phyloP scores from a whole-genome alignment of 2,329 filamentous ascomycete genomes.

The Penicillium sp. region DNA sequence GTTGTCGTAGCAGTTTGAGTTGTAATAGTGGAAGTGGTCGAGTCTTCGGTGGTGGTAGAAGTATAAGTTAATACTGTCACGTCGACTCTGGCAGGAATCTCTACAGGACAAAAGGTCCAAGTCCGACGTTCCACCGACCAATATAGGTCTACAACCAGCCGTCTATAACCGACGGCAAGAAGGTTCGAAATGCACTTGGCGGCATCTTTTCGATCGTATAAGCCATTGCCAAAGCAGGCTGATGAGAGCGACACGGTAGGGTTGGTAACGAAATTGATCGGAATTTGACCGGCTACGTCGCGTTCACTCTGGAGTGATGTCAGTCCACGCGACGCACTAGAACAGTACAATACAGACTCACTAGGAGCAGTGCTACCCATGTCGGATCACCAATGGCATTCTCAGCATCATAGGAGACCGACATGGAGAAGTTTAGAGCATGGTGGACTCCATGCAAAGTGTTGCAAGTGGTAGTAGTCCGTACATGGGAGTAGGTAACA shows the following conservation, averaged over 20 bases:
- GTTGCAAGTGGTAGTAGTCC: background rate
- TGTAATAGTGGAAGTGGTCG: conserved; percentile 28
- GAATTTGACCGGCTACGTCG: conserved; percentile 64
- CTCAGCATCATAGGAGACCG: conserved; percentile 49
- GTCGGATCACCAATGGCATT: conserved; percentile 45
- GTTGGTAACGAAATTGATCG: conserved; percentile 66
- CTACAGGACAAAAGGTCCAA: conserved; percentile 68
- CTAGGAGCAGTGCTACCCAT: conserved; percentile 49
- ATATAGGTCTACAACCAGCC: conserved; percentile 66
- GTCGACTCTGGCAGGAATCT: conserved; percentile 49
- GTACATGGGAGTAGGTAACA: background rate
- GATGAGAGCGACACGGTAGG: conserved; percentile 63
- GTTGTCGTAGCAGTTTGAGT: conserved; percentile 31
- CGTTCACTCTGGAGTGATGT: conserved; percentile 60
- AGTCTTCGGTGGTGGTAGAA: conserved; percentile 18
- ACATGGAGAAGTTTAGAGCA: conserved; percentile 43
- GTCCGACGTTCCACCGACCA: conserved; percentile 62
- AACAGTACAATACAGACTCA: conserved; percentile 31
- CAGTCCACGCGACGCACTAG: conserved; percentile 15
- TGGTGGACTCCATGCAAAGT: conserved; percentile 9
- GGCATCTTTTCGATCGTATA: conserved; percentile 60
- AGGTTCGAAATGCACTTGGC: conserved; percentile 68
- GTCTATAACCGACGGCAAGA: conserved; percentile 63
- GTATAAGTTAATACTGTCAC: conserved; percentile 29
- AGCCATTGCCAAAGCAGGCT: conserved; percentile 63